phyloP scores from a whole-genome alignment of 148 eudicot species.

The Camellia japonica region DNA sequence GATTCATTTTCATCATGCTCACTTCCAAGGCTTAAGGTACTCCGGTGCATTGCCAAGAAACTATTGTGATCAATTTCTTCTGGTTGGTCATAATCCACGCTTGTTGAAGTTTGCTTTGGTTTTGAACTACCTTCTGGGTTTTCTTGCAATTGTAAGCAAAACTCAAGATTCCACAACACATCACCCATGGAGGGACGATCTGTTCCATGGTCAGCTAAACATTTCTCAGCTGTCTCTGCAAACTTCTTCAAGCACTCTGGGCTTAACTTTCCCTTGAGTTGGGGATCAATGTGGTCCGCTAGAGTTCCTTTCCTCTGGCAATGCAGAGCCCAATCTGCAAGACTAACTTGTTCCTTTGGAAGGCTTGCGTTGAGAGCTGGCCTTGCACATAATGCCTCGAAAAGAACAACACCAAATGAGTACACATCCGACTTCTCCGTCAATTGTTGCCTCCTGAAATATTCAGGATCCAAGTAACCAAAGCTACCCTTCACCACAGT shows the following conservation, averaged over 20 bases:
- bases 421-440: conserved; percentile 56
- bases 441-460: conserved; percentile 43
- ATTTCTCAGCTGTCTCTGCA: conserved; percentile 42
- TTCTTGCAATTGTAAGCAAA: conserved; percentile 33
- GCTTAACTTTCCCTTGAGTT: conserved; percentile 40
- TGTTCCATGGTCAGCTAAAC: conserved; percentile 39
- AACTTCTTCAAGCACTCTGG: conserved; percentile 43
- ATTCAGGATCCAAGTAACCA: conserved; percentile 54
- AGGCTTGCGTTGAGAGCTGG: conserved; percentile 42
- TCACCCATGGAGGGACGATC: conserved; percentile 56
- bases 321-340: conserved; percentile 41
- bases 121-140: conserved; percentile 17
- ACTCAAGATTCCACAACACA: conserved; percentile 48
- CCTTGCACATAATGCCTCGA: conserved; percentile 50
- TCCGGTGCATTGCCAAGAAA: conserved; percentile 41
- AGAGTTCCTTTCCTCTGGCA: conserved; percentile 36
- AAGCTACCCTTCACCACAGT: conserved; percentile 52
- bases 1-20: conserved; percentile 18
- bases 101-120: neutral
- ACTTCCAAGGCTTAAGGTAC: conserved; percentile 36
- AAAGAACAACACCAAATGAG: conserved; percentile 51
- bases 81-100: conserved; percentile 11
- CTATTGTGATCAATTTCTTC: conserved; percentile 22
- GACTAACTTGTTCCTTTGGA: conserved; percentile 49
- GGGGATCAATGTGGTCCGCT: conserved; percentile 40